phyloP scores from a whole-genome alignment of 805 yeast genomes.

The Pichia eremophila region DNA sequence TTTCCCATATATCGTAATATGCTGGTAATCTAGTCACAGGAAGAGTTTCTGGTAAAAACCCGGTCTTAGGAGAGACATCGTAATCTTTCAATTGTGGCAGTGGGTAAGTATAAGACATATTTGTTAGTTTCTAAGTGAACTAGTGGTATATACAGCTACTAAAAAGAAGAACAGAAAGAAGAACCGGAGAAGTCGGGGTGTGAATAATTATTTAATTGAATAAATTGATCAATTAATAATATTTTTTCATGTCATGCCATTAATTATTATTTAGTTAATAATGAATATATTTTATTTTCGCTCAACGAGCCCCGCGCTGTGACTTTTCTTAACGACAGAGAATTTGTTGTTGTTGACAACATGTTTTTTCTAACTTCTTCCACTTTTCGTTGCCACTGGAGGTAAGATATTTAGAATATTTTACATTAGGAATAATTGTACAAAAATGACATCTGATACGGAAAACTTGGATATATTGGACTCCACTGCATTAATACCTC shows the following conservation, averaged over 20 bases:
- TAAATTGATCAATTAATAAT: too few species aligned
- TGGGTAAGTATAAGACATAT: slow-evolving; percentile 22
- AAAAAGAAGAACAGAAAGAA: background rate
- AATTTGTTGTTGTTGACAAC: background rate
- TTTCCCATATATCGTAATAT: slow-evolving; percentile 70
- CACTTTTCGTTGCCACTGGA: too few species aligned
- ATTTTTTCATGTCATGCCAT: background rate
- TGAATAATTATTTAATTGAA: too few species aligned
- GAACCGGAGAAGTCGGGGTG: background rate
- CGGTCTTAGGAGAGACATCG: slow-evolving; percentile 60
- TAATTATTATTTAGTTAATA: too few species aligned
- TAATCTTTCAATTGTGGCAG: slow-evolving; percentile 52
- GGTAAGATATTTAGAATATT: too few species aligned
- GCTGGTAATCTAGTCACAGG: slow-evolving; percentile 57
- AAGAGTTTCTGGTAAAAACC: slow-evolving; percentile 64
- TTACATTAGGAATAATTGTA: too few species aligned
- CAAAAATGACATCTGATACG: slow-evolving; percentile 22
- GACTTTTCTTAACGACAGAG: background rate
- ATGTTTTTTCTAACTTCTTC: background rate
- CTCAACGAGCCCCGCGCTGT: background rate
- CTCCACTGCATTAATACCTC: slow-evolving; percentile 23
- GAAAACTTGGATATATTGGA: slow-evolving; percentile 23
- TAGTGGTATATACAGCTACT: background rate
- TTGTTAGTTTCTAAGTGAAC: background rate
- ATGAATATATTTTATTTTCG: too few species aligned